Evolutionary conservation across 768 basidiomycete genomes (phyloP).

Genomic region (Mycena floridula): DNA sequence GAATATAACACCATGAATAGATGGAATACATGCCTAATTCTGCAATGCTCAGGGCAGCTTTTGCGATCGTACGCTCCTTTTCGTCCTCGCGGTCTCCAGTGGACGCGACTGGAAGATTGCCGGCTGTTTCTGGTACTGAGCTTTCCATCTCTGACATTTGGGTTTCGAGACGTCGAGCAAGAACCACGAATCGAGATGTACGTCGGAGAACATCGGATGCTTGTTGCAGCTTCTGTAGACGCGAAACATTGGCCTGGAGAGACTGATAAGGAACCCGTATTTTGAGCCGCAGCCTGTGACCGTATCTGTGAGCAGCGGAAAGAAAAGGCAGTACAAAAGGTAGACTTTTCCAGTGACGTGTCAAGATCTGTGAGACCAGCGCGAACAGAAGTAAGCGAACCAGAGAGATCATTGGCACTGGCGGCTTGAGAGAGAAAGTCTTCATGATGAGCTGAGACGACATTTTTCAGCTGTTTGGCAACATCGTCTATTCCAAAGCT

Average conservation of each 20-base stretch:
- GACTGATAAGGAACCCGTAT: slow-evolving; percentile 80
- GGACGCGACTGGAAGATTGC: neutral
- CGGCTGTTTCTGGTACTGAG: neutral
- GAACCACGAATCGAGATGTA: slow-evolving; percentile 76
- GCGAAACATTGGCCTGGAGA: slow-evolving; percentile 61
- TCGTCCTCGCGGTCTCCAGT: slow-evolving; percentile 55
- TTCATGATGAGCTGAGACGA: slow-evolving; percentile 82
- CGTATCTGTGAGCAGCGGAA: neutral
- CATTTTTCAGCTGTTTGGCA: slow-evolving; percentile 78
- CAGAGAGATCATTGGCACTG: slow-evolving; percentile 62
- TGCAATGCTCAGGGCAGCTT: slow-evolving; percentile 91
- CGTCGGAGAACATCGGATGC: slow-evolving; percentile 82
- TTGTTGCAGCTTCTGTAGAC: slow-evolving; percentile 74
- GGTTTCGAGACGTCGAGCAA: slow-evolving; percentile 74
- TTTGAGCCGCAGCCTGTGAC: slow-evolving; percentile 80
- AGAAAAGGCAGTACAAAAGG: slow-evolving; percentile 12
- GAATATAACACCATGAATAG: neutral
- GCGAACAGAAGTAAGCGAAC: slow-evolving; percentile 60
- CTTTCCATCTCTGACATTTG: slow-evolving; percentile 76
- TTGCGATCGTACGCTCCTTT: slow-evolving; percentile 82
- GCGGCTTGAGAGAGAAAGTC: slow-evolving; percentile 79
- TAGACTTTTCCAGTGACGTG: slow-evolving; percentile 70
- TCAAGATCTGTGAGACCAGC: slow-evolving; percentile 71
- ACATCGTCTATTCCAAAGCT: slow-evolving; percentile 88
- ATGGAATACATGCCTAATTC: slow-evolving; percentile 65